Evolutionary conservation across 495 filamentous ascomycete species (phyloP), one percentile per base, ranked within the genome.

Genomic region (Trichoderma parareesei): DNA sequence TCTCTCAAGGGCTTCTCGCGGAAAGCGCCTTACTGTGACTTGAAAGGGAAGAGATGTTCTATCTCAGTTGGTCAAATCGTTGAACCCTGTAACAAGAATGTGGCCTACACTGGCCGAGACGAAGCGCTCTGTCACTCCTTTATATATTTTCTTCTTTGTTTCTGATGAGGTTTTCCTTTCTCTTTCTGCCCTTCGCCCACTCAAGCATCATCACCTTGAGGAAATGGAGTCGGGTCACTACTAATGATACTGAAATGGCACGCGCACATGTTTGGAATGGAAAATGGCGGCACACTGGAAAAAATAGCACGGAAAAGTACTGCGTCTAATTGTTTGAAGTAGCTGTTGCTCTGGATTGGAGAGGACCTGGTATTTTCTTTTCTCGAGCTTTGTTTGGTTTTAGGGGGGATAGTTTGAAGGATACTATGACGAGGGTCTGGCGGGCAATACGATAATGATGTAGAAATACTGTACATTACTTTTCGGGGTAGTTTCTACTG

Each of bases 1-100:
- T 44, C 65, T 69, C 46, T 62, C 63, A 42, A 20, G 53, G 35
- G 40, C 38, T 33, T 62, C 60, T 27, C 60, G 60, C 35, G 49
- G 20, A 57, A 57, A 57, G 49, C 49, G 49, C 10, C 49, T 57
- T n/a, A 57, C 49, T 27, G 11, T 57, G 49, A 35, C 49, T 9
- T 57, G 38, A 65, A 66, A 16, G 3, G 7, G 14, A 5, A 2
- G 4, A 18, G 7, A 49, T 49, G n/a, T 18, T 18, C 14, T n/a
- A 27, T n/a, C 4, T 41, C 40, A 41, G 13, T 57, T 37, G 1
- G 5, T 57, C 37, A 14, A 14, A 14, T 57, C 37, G 9, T 35
- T 35, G 16, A 27, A 27, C 27, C 27, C 27, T 27, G 27, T 27
- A 18, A 48, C 3, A 18, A 18, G 5, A 49, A 20, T 1, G n/a